phyloP scores from a whole-genome alignment of 495 filamentous ascomycete genomes.

The Podospora didyma region DNA sequence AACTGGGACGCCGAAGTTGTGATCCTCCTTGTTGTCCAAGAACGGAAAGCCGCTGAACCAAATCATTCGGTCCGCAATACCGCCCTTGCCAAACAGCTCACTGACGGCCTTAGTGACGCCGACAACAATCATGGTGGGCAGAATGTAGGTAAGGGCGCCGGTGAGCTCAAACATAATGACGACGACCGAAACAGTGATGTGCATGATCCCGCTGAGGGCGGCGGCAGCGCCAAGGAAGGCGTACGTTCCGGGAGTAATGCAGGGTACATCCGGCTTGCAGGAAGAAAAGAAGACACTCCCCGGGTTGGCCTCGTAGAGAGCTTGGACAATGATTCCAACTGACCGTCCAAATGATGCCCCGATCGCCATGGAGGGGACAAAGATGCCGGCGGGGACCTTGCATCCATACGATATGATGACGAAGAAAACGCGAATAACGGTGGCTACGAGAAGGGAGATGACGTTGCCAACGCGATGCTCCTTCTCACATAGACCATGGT shows the following conservation, averaged over 20 bases:
- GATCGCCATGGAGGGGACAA: conserved; percentile 96
- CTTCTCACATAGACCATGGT: conserved; percentile 83
- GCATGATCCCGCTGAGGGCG: conserved; percentile 89
- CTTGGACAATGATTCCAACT: conserved; percentile 90
- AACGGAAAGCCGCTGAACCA: conserved; percentile 99
- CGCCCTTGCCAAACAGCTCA: conserved; percentile 88
- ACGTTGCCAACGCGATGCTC: conserved; percentile 76
- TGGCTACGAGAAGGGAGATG: conserved; percentile 73
- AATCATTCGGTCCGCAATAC: conserved; percentile 97
- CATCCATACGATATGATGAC: conserved; percentile 98
- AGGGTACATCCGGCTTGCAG: conserved; percentile 88
- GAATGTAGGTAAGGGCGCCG: conserved; percentile 89
- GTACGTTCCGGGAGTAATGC: conserved; percentile 91
- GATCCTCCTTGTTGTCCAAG: conserved; percentile 97
- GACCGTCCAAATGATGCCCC: conserved; percentile 91
- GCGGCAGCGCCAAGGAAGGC: conserved; percentile 97
- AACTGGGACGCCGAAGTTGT: conserved; percentile 93
- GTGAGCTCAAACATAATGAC: conserved; percentile 99
- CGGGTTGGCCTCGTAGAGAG: conserved; percentile 79
- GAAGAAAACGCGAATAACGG: conserved; percentile 72
- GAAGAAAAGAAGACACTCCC: conserved; percentile 78
- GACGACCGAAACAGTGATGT: conserved; percentile 95
- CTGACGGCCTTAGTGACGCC: conserved; percentile 94
- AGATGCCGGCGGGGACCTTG: conserved; percentile 96
- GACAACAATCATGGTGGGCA: conserved; percentile 98